These are phyloP conservation scores for Aspergillus sp. DNA, from an alignment of 2,329 filamentous ascomycete genomes.

Conservation along the genomic window DNA sequence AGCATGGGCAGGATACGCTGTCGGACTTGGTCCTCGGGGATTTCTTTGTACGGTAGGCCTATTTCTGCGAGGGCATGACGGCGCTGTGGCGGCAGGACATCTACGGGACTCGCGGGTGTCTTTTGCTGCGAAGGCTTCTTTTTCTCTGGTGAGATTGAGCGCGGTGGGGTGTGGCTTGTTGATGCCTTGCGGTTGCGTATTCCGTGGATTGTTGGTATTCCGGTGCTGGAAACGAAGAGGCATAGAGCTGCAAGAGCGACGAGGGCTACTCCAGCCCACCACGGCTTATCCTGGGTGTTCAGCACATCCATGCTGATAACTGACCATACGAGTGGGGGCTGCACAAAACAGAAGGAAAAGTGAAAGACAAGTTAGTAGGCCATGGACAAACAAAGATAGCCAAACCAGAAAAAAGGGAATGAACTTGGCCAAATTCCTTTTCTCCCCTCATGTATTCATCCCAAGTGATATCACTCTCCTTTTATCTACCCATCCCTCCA, in stretches of 20 bases:
- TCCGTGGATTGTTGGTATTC: slow-evolving; percentile 36
- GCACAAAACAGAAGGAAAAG: not conserved
- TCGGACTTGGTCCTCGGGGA: slow-evolving; percentile 34
- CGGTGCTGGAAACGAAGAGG: slow-evolving; percentile 13
- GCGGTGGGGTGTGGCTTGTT: slow-evolving; percentile 53
- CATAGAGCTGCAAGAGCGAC: slow-evolving; percentile 10
- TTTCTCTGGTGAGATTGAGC: slow-evolving; percentile 54
- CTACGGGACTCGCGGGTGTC: slow-evolving; percentile 41
- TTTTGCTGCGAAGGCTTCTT: slow-evolving; percentile 31
- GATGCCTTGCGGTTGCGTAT: slow-evolving; percentile 46
- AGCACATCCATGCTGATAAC: slow-evolving; percentile 21
- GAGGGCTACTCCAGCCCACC: slow-evolving; percentile 24
- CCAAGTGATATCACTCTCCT: not conserved
- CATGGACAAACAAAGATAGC: not conserved
- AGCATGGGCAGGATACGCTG: slow-evolving; percentile 43
- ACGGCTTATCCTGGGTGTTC: slow-evolving; percentile 19
- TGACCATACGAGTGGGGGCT: not conserved
- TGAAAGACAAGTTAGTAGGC: not conserved
- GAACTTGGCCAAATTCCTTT: not conserved
- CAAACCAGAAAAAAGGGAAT: too few species aligned
- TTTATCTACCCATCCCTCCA: not conserved
- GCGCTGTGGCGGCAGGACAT: slow-evolving; percentile 55
- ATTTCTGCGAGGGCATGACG: slow-evolving; percentile 46
- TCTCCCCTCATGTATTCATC: not conserved
- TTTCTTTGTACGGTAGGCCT: slow-evolving; percentile 17